Base-by-base conservation (phyloP, 305 asterid species). In the Fraxinus greggii region DNA sequence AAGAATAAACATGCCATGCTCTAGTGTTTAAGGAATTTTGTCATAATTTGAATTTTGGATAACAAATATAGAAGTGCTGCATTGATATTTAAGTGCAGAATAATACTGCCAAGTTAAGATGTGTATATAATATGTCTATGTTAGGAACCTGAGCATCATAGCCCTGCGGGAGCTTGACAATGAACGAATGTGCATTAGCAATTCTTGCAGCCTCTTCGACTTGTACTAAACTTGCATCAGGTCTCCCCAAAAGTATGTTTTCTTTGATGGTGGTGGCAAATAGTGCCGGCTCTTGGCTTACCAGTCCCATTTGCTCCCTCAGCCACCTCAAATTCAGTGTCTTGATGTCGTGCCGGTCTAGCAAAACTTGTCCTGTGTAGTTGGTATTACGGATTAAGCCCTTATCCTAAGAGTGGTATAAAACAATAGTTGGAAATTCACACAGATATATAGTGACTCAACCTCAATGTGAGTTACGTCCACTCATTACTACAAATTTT, bases 211-310 rank as follows among this genome's bases (percentile, higher is more conserved):
- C 99, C 83, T 95, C 98, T 86, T 97, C 98, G 7, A 97, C 84
- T 84, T 97, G 97, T 5, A 88, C 82, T 75, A 86, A 77, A 83
- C 89, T 90, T 63, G 98, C 99, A 4, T 92, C 97, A 1, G 94
- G 95, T 84, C 97, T 83, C 23, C 98, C 98, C 87, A 97, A 35
- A 1, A 95, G 88, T 91, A 97, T 95, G 92, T 97, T 97, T 76
- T 97, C 98, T 87, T 90, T 91, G 80, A 97, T 95, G 75, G 89
- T 89, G 77, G 99, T 95, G 24, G 98, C 99, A 31, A 97, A 97
- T 0, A 97, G 88, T 28, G 98, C 99, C 6, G 99, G 99, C 73
- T 97, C 99, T 87, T 97, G 99, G 91, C 99, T 97, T 26, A 97
- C 99, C 33, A 97, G 93, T 75, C 99, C 98, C 33, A 97, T 92